Evolutionary conservation across 495 filamentous ascomycete genomes (phyloP), one percentile per base, ranked within the genome.

Genomic region (Symbiotaphrina buchneri): DNA sequence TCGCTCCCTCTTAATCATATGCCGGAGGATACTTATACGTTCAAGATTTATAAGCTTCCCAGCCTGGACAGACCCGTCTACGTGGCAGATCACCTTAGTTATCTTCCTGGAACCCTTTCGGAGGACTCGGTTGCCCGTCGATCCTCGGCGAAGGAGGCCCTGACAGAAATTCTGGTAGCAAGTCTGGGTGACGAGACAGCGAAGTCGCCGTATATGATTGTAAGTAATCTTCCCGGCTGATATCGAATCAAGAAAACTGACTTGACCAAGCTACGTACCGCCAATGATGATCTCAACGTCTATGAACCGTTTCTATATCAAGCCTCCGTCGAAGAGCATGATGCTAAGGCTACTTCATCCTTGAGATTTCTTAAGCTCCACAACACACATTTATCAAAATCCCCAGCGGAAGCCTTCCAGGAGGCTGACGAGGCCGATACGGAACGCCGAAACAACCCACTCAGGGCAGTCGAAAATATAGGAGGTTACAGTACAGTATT

Each of bases 401-500:
- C 51, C 45, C 34, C 48, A 11, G 48, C 63, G 27, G 54, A 56
- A 19, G 43, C 53, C 14, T 35, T 47, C 3, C 47, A 21, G 36
- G 46, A 39, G 34, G 20, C 44, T 37, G 43, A 48, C 27, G 42
- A 56, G 5, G 39, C 53, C 6, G 41, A 54, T 0, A 49, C 60
- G 35, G 43, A 52, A 8, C 46, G 52, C 22, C 49, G 48, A 11
- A 50, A 54, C 30, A 46, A 55, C 21, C 61, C 72, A 3, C 54
- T 91, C 45, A 63, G 68, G 18, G 49, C 57, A 20, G 55, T 84
- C 26, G 45, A 53, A 6, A 70, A 90, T 37, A 39, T 93, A 3
- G 64, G 59, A 10, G 80, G 82, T 4, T 76, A 79, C 41, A 72
- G 68, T 42, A 59, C 75, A 0, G 69, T 94, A 1, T 85, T 87